Evolutionary conservation across 2,329 filamentous ascomycete species (phyloP), one percentile per base, ranked within the genome.

Genomic region (Calonectria honghensis): DNA sequence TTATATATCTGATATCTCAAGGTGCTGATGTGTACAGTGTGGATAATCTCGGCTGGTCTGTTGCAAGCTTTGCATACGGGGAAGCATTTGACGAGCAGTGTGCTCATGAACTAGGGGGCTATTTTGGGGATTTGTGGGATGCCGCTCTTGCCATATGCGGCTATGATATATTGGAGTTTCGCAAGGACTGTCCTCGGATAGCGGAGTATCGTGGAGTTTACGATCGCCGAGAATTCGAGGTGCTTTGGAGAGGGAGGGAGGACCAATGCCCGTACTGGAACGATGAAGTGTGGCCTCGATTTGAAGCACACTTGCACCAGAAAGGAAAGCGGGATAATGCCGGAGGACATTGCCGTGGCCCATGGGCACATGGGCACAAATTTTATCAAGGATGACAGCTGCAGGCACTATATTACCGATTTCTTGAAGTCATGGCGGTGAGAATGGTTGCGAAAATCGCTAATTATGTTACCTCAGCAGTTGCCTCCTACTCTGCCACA

Each of bases 121-220:
- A 51, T 27, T 51, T 51, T 27, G 48, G 48, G n/a, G 48, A 51
- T 51, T 27, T 51, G n/a, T 51, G 48, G 48, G 48, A 51, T 27
- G n/a, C 48, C 11, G 48, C 13, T 13, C 48, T 51, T 27, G 24
- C 2, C 5, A 51, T 24, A 11, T 51, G 24, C 48, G 48, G 48
- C 13, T 27, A 24, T 27, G 11, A 51, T 5, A 27, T 51, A 45
- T 20, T 45, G 18, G 18, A 45, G 18, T 45, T 45, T 45, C 41
- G 41, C 41, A 45, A 45, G 41, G 18, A 10, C 41, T 45, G 18
- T 45, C 41, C 41, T 45, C 18, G 41, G 3, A n/a, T n/a, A 20
- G 41, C 41, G 10, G 41, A 45, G 1, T 45, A 45, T 10, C 6
- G 41, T 20, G 41, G 41, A 7, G 41, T 6, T 45, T 45, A 45